Percentiles rank a stretch among this genome's conserved stretches.
phyloP scores from a whole-genome alignment of 2,329 filamentous ascomycete species.

The Sarocladium strictum region DNA sequence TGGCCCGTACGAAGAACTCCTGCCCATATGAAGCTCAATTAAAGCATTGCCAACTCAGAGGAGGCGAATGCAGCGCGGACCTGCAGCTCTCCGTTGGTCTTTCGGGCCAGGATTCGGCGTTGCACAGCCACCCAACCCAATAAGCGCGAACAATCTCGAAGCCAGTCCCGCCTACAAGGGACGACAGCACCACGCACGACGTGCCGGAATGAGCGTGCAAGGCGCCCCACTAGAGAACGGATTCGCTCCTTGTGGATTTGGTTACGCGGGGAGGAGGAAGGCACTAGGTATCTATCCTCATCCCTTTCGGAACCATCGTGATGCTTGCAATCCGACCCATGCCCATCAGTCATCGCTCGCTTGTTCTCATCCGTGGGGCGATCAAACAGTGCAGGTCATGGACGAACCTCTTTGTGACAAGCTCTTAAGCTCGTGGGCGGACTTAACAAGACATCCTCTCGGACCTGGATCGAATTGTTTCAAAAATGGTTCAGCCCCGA shows the following conservation, averaged over 20 bases:
- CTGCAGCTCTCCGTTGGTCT: background rate
- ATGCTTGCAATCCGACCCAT: background rate
- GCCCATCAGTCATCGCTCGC: background rate
- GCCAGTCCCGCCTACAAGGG: background rate
- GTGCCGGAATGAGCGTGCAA: background rate
- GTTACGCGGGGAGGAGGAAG: background rate
- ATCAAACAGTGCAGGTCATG: background rate
- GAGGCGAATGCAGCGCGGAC: background rate
- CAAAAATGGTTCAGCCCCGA: background rate
- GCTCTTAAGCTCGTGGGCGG: background rate
- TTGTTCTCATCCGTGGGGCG: background rate
- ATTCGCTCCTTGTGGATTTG: background rate
- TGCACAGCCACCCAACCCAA: background rate
- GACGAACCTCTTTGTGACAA: background rate
- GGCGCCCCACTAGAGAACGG: background rate
- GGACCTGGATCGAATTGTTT: background rate
- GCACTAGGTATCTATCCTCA: too few relatives aligned
- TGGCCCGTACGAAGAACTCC: too few relatives aligned
- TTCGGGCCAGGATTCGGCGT: background rate
- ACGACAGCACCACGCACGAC: background rate
- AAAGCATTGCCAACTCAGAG: background rate
- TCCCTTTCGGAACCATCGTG: background rate
- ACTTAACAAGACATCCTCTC: background rate
- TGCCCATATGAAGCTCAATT: background rate
- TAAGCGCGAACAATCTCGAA: background rate